These are phyloP conservation scores for Pyracantha coccinea DNA, from an alignment of 331 rosid genomes.

Conservation along the genomic window DNA sequence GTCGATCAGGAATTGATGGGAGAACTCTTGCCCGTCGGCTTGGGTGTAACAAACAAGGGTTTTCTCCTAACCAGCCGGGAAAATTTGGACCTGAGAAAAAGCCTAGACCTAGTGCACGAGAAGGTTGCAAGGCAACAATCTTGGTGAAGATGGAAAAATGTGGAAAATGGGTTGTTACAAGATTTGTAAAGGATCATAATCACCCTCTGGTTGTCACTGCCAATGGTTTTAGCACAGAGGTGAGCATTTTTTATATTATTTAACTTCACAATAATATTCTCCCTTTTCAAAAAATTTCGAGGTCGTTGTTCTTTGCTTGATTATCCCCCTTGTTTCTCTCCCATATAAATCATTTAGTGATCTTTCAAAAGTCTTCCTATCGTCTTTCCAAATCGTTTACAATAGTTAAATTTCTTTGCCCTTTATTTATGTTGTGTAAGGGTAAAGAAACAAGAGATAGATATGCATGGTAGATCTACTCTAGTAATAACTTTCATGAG, in stretches of 20 bases:
- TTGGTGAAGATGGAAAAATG: conserved; percentile 72
- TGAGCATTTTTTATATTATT: conserved; percentile 24
- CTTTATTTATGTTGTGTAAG: neutral
- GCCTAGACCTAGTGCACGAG: conserved; percentile 71
- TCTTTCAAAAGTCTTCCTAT: neutral
- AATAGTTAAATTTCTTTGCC: neutral
- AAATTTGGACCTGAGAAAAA: conserved; percentile 44
- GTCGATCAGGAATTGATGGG: conserved; percentile 68
- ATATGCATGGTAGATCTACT: neutral
- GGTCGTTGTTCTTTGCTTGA: neutral
- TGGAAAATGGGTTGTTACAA: conserved; percentile 71
- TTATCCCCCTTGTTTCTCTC: neutral
- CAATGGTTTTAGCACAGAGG: conserved; percentile 58
- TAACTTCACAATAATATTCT: neutral
- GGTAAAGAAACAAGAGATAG: neutral
- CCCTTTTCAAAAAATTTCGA: neutral
- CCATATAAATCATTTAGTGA: too few relatives aligned
- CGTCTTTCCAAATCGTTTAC: neutral
- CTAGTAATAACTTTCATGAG: neutral
- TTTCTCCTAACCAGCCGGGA: conserved; percentile 54
- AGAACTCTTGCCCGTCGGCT: conserved; percentile 80
- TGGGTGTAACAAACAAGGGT: conserved; percentile 81
- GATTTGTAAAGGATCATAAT: conserved; percentile 73
- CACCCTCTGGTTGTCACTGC: conserved; percentile 59
- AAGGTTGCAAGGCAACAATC: conserved; percentile 79